Conservation (phyloP, 345 rosid species). For the Passiflora organensis region DNA sequence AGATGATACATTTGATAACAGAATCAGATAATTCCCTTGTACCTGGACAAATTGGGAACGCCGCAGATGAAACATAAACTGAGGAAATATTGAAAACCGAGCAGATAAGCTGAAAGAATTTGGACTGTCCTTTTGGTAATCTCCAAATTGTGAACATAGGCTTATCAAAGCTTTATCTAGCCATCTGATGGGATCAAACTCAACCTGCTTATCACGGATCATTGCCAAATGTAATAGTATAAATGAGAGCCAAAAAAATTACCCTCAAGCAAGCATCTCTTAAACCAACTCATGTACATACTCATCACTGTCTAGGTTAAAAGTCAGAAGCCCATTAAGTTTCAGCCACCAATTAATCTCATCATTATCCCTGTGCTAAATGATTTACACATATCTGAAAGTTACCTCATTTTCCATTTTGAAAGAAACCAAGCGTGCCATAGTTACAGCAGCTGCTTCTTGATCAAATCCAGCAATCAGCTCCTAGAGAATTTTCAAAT, state of each 20-base stretch:
- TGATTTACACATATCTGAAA: not conserved
- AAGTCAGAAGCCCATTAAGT: no score
- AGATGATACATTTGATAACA: not conserved
- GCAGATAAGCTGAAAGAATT: constrained; percentile 77
- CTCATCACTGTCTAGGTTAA: no score
- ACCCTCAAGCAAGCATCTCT: not conserved
- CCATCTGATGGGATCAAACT: constrained; percentile 93
- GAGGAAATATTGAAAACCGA: constrained; percentile 78
- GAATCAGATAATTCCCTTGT: constrained; percentile 2
- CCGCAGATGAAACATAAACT: constrained; percentile 82
- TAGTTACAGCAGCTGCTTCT: constrained; percentile 97
- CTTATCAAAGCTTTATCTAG: constrained; percentile 80
- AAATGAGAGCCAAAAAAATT: not conserved
- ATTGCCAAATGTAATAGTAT: not conserved
- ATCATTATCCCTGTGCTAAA: not conserved
- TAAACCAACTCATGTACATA: not conserved
- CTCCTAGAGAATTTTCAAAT: constrained; percentile 46
- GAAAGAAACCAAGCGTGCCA: constrained; percentile 87
- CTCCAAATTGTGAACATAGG: constrained; percentile 81
- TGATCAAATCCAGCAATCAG: constrained; percentile 94
- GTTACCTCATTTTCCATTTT: constrained; percentile 97
- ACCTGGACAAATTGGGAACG: constrained; percentile 99
- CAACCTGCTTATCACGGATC: constrained; percentile 47
- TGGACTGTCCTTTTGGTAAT: constrained; percentile 74
- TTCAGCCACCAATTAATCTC: no score